Base-by-base conservation (phyloP, 2,329 filamentous ascomycete species). In the Aspergillus amoenus region DNA sequence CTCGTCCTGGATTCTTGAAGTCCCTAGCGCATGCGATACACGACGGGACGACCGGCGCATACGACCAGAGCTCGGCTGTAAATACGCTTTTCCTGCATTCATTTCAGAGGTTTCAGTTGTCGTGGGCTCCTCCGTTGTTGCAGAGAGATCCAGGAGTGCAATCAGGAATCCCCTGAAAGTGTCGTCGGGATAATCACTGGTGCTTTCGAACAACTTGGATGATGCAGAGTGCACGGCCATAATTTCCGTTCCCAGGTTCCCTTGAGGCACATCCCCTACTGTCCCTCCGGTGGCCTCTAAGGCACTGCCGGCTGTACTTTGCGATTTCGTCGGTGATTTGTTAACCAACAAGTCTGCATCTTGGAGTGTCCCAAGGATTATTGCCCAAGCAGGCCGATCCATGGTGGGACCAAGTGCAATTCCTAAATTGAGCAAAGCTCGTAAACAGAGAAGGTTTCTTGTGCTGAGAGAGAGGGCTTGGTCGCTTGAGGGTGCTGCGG, bases 371-470 rank as follows among this genome's bases (percentile, higher is more conserved):
- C 96, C 93, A 1, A 99, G 82, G 15, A 99, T 81, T 57, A 99
- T 97, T 1, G 87, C 87, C 90, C 95, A 99, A 1, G 93, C 71
- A 57, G 69, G 90, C 13, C 83, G 81, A 37, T 89, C 87, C 1
- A 99, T 80, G 0, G 91, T 96, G 3, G 94, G 92, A 0, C 94
- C 94, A 1, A 99, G 78, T 2, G 94, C 94, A 67, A 97, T 99
- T 2, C 94, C 94, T 3, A 99, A 78, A 65, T 99, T 99, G n/a
- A 99, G 78, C 15, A 99, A 80, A 30, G 94, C 94, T 67, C 95
- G 82, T 43, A 99, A 79, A 66, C 94, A 99, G 1, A 97, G 79
- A 4, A 99, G 78, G 68, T 99, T 97, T 7, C 94, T 84, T 3
- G 92, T 93, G 63, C 91, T 96, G 8, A 97, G 79, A 3, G 85